Evolutionary conservation across 768 basidiomycete genomes (phyloP), one percentile per base, ranked within the genome.

Genomic region (Suillus decipiens): DNA sequence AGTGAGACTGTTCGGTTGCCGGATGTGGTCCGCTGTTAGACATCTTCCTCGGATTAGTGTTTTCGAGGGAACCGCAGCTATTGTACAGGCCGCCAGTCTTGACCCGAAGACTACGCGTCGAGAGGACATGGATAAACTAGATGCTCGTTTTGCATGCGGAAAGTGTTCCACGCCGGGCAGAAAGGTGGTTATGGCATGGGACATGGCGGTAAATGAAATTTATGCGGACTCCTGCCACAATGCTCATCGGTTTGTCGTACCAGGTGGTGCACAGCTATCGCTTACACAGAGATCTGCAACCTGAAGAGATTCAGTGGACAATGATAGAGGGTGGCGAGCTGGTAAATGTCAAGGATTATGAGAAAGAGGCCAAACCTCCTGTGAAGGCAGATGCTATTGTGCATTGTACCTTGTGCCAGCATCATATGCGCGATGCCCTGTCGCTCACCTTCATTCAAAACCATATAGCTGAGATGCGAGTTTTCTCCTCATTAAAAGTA

Each of bases 131-230:
- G 31, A 60, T 33, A 14, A 12, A 14, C 36, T 60, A n/a, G 53
- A 60, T 58, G 14, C 59, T 60, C 42, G 42, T 17, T 58, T 60
- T 57, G 42, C 47, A 48, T 60, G 59, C 8, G 47, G 54, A 58
- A 19, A 17, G 17, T 57, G 56, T 57, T 57, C 56, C 28, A 41
- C 56, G 24, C 39, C 39, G 3, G 56, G 39, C 28, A 57, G 10
- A 28, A 57, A 41, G 56, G 56, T 57, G 11, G 28, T 57, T 19
- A 57, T 57, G 56, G 41, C 24, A 41, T 57, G 56, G 56, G 39
- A 57, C 10, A 57, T 57, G 56, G 56, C 56, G 28, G 56, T 57
- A 57, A 41, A 41, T 31, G 39, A 41, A 17, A 41, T 41, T 41
- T 12, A 12, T 9, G 37, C 17, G 28, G 5, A 41, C 31, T 28